Base-by-base conservation (phyloP, 2,329 filamentous ascomycete genomes). In the Fusarium oligoseptatum region DNA sequence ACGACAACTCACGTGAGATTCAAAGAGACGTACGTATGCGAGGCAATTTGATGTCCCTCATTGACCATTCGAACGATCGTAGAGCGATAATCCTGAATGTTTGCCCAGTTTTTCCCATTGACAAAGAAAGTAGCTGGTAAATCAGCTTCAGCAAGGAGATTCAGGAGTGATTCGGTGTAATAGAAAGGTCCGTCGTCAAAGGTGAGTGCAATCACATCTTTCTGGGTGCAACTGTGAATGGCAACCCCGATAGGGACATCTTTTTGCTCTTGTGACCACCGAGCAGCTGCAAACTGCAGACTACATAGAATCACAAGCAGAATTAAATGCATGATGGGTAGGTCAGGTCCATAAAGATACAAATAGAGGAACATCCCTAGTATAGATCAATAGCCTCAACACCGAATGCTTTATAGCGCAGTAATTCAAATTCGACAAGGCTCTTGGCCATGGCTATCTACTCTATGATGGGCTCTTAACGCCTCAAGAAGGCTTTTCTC, bases 21-120 rank as follows among this genome's bases (percentile, higher is more conserved):
- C 8, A 71, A 71, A 4, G 70, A 72, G 34, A 76, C 77, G 29
- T 80, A 80, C 79, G 83, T 84, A 52, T 83, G 89, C 32, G 85
- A 88, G 57, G 87, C 89, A 67, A 91, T 83, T 80, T 91, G 89
- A 80, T 91, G 89, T 6, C 87, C 87, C 36, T 76, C 73, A 56
- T 79, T 69, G 69, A 87, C 70, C 82, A 88, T 87, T 66, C 86
- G 84, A 67, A 77, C 65, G 24, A 82, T 66, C 2, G 69, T 71
- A 3, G 71, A 41, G 14, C 45, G 22, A 56, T 80, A 74, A 60
- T 79, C 66, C 14, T 71, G 67, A 15, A 80, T 77, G 60, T 71
- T 67, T 14, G 43, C 77, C 56, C 66, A 78, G 74, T 78, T 78
- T 8, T 73, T 32, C 6, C 77, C 77, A 34, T 78, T 79, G 56